A percentile compares a stretch with the other conserved stretches of the same genome.
Conservation (phyloP, 2,329 filamentous ascomycete species). For the Teratosphaeria viscida region DNA sequence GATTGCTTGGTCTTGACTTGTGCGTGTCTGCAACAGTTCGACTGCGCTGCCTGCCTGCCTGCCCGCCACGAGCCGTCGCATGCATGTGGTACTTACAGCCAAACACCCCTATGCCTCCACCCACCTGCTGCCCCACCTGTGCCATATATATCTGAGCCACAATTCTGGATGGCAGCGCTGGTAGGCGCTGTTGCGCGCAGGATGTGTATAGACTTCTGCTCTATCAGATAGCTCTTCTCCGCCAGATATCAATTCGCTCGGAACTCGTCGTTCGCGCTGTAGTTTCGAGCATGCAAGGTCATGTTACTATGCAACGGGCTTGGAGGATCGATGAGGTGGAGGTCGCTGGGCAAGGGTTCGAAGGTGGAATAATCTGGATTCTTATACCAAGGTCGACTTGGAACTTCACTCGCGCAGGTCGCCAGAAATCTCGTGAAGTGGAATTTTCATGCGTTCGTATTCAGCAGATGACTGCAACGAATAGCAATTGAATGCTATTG, state of each 20-base stretch:
- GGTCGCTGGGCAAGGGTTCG: background rate
- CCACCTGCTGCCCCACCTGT: background rate
- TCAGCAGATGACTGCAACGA: background rate
- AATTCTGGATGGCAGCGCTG: background rate
- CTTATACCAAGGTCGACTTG: background rate
- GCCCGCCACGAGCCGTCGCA: background rate
- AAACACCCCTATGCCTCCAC: background rate
- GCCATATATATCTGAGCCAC: background rate
- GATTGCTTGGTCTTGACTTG: background rate
- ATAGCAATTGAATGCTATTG: background rate
- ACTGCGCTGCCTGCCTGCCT: background rate
- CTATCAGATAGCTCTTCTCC: background rate
- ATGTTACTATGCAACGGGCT: background rate
- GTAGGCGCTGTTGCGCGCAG: background rate
- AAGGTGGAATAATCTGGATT: background rate
- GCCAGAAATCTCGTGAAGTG: background rate
- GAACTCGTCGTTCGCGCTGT: background rate
- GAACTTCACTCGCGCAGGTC: background rate
- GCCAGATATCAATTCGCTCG: background rate
- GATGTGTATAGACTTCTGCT: background rate
- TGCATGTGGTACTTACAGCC: background rate
- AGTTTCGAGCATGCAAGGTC: background rate
- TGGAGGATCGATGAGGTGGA: background rate
- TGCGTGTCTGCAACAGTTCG: background rate
- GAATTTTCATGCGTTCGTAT: background rate